Base-by-base conservation (phyloP, 2,329 filamentous ascomycete species). In the Mycocentrospora acerina region DNA sequence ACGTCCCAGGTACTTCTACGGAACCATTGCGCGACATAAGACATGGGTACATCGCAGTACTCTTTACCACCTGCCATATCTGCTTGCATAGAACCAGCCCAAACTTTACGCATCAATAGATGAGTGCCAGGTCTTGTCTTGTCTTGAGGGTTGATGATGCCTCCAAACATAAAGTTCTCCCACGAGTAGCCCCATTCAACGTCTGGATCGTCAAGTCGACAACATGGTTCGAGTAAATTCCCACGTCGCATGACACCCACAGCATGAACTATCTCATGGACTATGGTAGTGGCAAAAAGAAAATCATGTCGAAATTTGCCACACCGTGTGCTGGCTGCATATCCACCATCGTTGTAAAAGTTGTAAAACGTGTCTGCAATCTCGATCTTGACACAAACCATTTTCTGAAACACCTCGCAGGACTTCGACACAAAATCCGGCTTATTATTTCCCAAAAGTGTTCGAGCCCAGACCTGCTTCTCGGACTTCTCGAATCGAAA, bases 1-100 rank as follows among this genome's bases (percentile, higher is more conserved):
- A 44, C 37, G 9, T 40, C 37, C 64, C 64, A 68, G 15, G 59
- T 66, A n/a, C 56, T 44, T 16, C 46, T 55, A 7, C 55, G 59
- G 33, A 68, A 67, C 65, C 65, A 67, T 32, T 61, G 56, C 16
- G 60, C 60, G 18, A 64, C 51, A 45, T 62, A 68, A 11, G 58
- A 49, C 42, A 66, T 57, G 1, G 62, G 44, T 7, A 67, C 57
- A 14, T 61, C 52, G 15, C 44, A 42, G 37, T 59, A 64, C 31
- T 62, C 57, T 36, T 59, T 59, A 5, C 63, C 62, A 18, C 54
- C 54, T 15, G 50, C 41, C 1, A 22, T 22, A 4, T 47, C 41
- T 9, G 44, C 46, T 4, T 24, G 12, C 6, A 37, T 40, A 12
- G 40, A 28, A 19, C 52, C 45, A 12, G 52, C 32, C 64, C 65